phyloP scores from a whole-genome alignment of 306 rosid species.

The Gastrolobium villosum region DNA sequence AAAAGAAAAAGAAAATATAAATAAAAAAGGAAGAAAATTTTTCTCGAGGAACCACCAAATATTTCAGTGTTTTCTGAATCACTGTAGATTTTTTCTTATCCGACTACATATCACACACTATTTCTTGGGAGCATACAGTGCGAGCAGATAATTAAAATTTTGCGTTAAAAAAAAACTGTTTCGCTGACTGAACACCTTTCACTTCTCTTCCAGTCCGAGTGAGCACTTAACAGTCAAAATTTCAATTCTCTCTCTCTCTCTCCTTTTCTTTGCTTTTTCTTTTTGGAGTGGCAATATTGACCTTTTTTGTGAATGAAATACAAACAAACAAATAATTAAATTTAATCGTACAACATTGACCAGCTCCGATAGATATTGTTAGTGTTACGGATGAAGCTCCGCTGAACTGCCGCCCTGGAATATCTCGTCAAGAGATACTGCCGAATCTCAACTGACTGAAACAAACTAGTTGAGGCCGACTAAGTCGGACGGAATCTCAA shows the following conservation, averaged over 20 bases:
- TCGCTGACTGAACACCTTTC: slow-evolving; percentile 16
- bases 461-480: too few relatives aligned
- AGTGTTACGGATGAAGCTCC: too few relatives aligned
- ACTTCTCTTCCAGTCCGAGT: slow-evolving; percentile 11
- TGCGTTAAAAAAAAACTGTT: neutral
- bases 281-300: neutral
- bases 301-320: slow-evolving; percentile 28
- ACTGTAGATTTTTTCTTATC: too few relatives aligned
- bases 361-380: slow-evolving; percentile 22
- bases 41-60: too few relatives aligned
- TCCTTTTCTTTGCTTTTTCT: too few relatives aligned
- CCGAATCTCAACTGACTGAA: too few relatives aligned
- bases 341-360: slow-evolving; percentile 35
- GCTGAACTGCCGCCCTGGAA: too few relatives aligned
- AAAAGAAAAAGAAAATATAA: too few relatives aligned
- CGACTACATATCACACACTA: neutral
- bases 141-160: neutral
- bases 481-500: too few relatives aligned
- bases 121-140: neutral
- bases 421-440: too few relatives aligned
- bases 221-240: slow-evolving; percentile 30
- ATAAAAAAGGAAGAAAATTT: too few relatives aligned
- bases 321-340: slow-evolving; percentile 25
- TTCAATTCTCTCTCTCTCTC: neutral
- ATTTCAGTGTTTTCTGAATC: too few relatives aligned